Percentiles rank a stretch among this genome's conserved stretches.
phyloP scores from a whole-genome alignment of 1,284 basidiomycete genomes.

The Trametes hirsuta region DNA sequence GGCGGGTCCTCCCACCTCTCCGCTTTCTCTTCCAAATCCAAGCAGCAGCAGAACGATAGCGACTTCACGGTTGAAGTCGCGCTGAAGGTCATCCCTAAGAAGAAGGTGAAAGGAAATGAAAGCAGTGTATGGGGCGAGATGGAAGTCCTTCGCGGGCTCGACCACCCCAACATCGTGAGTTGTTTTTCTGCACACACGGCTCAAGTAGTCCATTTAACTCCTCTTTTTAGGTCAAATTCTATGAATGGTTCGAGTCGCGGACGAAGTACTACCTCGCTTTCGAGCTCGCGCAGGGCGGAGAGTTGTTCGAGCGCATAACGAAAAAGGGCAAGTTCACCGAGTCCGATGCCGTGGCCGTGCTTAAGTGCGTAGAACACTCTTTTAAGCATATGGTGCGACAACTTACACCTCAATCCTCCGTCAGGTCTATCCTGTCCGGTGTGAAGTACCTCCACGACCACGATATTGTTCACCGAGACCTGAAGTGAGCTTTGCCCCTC shows the following conservation, averaged over 20 bases:
- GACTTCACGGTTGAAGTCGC: constrained; percentile 73
- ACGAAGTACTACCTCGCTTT: constrained; percentile 92
- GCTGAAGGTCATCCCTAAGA: constrained; percentile 88
- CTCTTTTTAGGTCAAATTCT: constrained; percentile 77
- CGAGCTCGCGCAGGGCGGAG: constrained; percentile 89
- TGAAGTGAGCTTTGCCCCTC: constrained; percentile 59
- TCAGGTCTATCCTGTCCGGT: constrained; percentile 75
- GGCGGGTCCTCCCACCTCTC: constrained; percentile 23
- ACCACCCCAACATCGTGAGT: constrained; percentile 88
- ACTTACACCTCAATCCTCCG: background rate
- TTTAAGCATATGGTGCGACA: background rate
- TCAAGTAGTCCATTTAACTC: constrained; percentile 12
- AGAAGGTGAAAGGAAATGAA: constrained; percentile 89
- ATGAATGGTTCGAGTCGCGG: constrained; percentile 91
- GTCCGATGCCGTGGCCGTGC: constrained; percentile 77
- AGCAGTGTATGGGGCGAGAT: constrained; percentile 88
- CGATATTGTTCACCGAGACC: constrained; percentile 90
- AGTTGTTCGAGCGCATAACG: constrained; percentile 86
- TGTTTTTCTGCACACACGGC: background rate
- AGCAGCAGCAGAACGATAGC: constrained; percentile 13
- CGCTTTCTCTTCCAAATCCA: constrained; percentile 16
- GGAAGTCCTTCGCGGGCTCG: constrained; percentile 83
- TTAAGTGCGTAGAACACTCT: constrained; percentile 50
- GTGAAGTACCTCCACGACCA: constrained; percentile 85
- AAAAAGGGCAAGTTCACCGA: constrained; percentile 90